Evolutionary conservation across 805 yeast genomes (phyloP), one percentile per base, ranked within the genome.

Genomic region (Monosporozyma solicola): DNA sequence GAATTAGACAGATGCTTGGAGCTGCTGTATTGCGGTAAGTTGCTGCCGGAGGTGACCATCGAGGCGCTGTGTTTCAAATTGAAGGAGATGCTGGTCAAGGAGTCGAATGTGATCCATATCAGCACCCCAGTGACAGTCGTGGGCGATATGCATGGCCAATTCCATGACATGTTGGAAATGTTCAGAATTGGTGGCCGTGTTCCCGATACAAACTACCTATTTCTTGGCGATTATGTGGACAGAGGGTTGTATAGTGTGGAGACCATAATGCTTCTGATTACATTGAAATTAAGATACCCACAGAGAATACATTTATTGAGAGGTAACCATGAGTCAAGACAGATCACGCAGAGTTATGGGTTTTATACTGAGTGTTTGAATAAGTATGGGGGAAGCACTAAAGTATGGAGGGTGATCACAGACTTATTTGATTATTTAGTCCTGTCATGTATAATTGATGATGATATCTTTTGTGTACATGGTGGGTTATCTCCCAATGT

Each of bases 61-160:
- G 81, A 78, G 53, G 85, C 88, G 39, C 69, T 87, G 13, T 89
- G 97, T 64, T 84, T 82, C 64, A 86, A 85, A 59, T 74, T 91
- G 59, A 94, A 91, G 68, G 94, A 90, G 53, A 80, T 86, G 55
- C 75, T 94, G 49, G 75, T 91, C 20, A 72, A 76, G 41, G 96
- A 88, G 59, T 85, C 95, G 55, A 94, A 94, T 64, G 95, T 94
- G 39, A 88, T 92, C 49, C 85, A 88, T 46, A 74, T 94, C 7
- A 74, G 75, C 37, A 80, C 95, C 2, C 99, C 99, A 1, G 88
- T 94, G 10, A 89, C 98, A 0, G 88, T 94, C 7, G 97, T 94
- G 4, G 99, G 99, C 1, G 99, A 94, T 65, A 92, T 94, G 47
- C 99, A 94, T 63, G 99, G 98, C 8, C 99, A 94, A 69, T 94